Conservation (phyloP, 1,139 yeast genomes). For the Taiozyma sp. region DNA sequence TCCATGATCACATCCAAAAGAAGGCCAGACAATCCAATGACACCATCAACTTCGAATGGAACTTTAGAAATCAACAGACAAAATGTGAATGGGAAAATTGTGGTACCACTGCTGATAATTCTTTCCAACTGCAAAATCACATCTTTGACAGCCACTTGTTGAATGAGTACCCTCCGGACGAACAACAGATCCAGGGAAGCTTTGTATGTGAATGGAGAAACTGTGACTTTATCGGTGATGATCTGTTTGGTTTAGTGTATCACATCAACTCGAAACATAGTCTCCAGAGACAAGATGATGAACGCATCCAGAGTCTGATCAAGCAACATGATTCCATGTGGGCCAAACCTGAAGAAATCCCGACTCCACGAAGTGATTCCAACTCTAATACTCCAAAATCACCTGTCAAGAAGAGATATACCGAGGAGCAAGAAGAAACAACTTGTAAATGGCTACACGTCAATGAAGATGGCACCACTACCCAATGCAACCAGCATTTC, state of each 20-base stretch:
- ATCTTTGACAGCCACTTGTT: conserved; percentile 50
- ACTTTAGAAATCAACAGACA: conserved; percentile 24
- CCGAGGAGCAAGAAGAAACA: conserved; percentile 12
- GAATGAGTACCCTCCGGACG: conserved; percentile 23
- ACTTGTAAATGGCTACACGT: conserved; percentile 16
- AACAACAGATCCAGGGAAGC: conserved; percentile 1
- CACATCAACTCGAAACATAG: conserved; percentile 55
- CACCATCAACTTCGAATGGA: conserved; percentile 33
- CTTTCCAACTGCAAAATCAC: conserved; percentile 49
- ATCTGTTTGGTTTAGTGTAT: conserved; percentile 45
- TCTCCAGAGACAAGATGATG: neutral
- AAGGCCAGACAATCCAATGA: conserved; percentile 10
- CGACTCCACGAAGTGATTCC: neutral
- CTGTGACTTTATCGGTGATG: conserved; percentile 52
- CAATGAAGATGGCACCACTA: neutral
- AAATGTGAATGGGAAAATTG: conserved; percentile 58
- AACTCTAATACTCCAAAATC: neutral
- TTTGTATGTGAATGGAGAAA: conserved; percentile 68
- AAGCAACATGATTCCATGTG: neutral
- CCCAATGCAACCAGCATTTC: conserved; percentile 44
- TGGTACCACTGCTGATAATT: conserved; percentile 31
- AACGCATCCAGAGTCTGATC: conserved; percentile 6
- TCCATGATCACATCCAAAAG: conserved; percentile 27
- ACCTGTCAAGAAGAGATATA: neutral
- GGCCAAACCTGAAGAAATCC: neutral